Percentiles rank a stretch among this genome's conserved stretches.
Conservation (phyloP, 139 green algal genomes). For the Tetradesmus obliquus region DNA sequence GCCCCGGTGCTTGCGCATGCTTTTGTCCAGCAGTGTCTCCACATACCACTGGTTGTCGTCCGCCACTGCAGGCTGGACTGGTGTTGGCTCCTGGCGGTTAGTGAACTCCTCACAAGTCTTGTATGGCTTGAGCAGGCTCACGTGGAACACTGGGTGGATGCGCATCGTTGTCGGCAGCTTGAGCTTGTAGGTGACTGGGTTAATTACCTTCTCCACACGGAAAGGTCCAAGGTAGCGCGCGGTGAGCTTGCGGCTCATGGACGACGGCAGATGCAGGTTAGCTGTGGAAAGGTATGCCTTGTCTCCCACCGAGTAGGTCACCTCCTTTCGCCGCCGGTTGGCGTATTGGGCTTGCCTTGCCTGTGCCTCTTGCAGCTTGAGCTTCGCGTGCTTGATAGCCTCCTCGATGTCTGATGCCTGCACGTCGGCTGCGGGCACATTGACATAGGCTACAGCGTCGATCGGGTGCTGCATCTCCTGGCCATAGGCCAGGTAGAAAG, state of each 20-base stretch:
- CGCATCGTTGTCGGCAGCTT: constrained; percentile 37
- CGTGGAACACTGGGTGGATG: constrained; percentile 59
- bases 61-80: neutral
- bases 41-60: constrained; percentile 13
- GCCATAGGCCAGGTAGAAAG: constrained; percentile 62
- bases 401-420: neutral
- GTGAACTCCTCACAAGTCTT: neutral
- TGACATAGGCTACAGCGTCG: neutral
- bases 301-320: constrained; percentile 18
- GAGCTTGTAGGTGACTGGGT: constrained; percentile 34
- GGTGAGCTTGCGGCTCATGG: constrained; percentile 50
- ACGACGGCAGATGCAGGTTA: constrained; percentile 37
- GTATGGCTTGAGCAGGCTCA: constrained; percentile 32
- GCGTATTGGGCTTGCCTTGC: neutral
- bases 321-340: neutral
- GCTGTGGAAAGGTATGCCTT: constrained; percentile 20
- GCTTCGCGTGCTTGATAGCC: neutral
- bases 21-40: neutral
- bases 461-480: constrained; percentile 42
- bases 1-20: neutral
- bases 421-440: neutral
- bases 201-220: neutral
- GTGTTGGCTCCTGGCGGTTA: neutral
- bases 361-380: constrained; percentile 5
- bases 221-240: constrained; percentile 60